Evolutionary conservation across 2,329 filamentous ascomycete genomes (phyloP), one percentile per base, ranked within the genome.

Genomic region (Curvularia lunata): DNA sequence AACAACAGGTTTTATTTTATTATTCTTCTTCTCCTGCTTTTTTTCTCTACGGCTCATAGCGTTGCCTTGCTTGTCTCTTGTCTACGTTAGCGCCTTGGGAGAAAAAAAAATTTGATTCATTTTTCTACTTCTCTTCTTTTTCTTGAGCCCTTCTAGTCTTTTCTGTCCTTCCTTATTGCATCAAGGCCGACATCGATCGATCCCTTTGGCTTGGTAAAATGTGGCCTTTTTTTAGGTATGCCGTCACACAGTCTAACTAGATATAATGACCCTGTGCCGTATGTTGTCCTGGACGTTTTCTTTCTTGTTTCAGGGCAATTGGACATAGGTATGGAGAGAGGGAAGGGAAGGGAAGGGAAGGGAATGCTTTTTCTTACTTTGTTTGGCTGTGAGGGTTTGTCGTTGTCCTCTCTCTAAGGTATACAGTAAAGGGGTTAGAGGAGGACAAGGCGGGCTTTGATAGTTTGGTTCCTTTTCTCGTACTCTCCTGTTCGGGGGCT

Each of bases 1-100:
- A 63, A 58, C 56, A 63, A 63, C 53, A 61, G 16, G 16, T 30
- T 57, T 57, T 43, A 52, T 52, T 48, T 59, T n/a, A n/a, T n/a
- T n/a, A n/a, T n/a, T 56, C 19, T 19, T 6, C 7, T 41, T 25
- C 49, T 40, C 23, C 51, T 49, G n/a, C 23, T 30, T 7, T 42
- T 34, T 9, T 18, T 30, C 21, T 21, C 40, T 56, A 53, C 28
- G 19, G 25, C 42, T 42, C 25, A 19, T 41, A 37, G 48, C 40
- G 58, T 52, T 56, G 48, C 60, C 51, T 43, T 43, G 37, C 25
- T 27, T 27, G 25, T n/a, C 25, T 2, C 57, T 45, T 45, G 40
- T 4, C 38, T 8, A 48, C 16, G 19, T 21, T 10, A 28, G 28
- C 28, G 9, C 18, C 34, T 27, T 27, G 25, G 10, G 28, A 30